phyloP scores from a whole-genome alignment of 306 rosid genomes.

The Acacia melanoxylon region DNA sequence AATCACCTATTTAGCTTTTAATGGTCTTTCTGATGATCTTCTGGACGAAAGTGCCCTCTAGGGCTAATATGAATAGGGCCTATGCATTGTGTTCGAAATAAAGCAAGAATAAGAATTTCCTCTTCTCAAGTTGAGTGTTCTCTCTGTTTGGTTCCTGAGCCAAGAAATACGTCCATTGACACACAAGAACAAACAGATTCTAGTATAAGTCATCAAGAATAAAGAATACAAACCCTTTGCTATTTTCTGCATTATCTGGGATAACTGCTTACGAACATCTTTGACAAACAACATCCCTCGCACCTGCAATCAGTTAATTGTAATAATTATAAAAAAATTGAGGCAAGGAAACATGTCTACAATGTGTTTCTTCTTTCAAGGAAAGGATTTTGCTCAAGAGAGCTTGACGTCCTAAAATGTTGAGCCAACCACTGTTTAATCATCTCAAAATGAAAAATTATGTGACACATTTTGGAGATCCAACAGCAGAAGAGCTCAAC shows the following conservation, averaged over 20 bases:
- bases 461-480: background rate
- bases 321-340: constrained; percentile 23
- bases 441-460: background rate
- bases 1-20: background rate
- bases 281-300: constrained; percentile 91
- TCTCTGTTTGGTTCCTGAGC: background rate
- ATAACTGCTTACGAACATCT: constrained; percentile 85
- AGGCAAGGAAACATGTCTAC: constrained; percentile 17
- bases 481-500: background rate
- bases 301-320: constrained; percentile 60
- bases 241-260: constrained; percentile 86
- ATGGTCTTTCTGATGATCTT: background rate
- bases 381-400: background rate
- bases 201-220: constrained; percentile 9
- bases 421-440: background rate
- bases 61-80: background rate
- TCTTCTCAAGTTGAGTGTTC: background rate
- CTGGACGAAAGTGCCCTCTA: background rate
- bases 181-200: constrained; percentile 1
- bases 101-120: background rate
- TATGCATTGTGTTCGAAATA: background rate
- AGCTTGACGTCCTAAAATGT: background rate
- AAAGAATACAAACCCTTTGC: constrained; percentile 67
- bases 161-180: constrained; percentile 11
- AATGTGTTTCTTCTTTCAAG: background rate